Base-by-base conservation (phyloP, 2,329 filamentous ascomycete genomes). In the Botrytis galanthina region DNA sequence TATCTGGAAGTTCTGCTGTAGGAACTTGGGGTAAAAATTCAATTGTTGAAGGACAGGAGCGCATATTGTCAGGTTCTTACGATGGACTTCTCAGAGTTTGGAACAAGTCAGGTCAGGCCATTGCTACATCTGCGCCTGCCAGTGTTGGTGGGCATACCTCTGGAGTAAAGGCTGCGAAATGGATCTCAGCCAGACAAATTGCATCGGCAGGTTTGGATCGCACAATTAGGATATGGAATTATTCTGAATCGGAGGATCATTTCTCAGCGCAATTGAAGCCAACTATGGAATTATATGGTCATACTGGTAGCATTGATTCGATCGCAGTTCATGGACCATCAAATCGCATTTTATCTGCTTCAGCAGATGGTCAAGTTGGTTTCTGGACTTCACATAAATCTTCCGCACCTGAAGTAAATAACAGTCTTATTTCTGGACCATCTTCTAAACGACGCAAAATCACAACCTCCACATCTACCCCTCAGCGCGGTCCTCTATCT, bases 1-100 rank as follows among this genome's bases (percentile, higher is more conserved):
- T 97, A 37, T 95, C 94, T 0, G 82, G 83, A 22, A 89, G 87
- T 20, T 92, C 92, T 2, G 83, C 85, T 10, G 88, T 90, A 4
- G 90, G 87, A 32, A 81, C 82, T 72, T 91, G 88, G 87, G 85
- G 86, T 16, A 85, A 84, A 67, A 84, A 84, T 67, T 81, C 82
- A 64, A 83, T 87, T 78, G 82, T 83, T 39, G 83, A 83, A 54
- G 88, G 89, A 35, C 89, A 91, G 76, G 90, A 93, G 79, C 86
- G 93, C 75, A 91, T 98, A 74, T 84, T 97, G n/a, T 97, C 94
- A n/a, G 94, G 91, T 44, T 95, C 93, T 66, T 98, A 97, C 81
- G 96, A 99, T 82, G 95, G 95, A 14, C 84, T 97, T 26, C 84
- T 98, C 73, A 88, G 95, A 77, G 87, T 98, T 76, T 99, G 96